Evolutionary conservation across 148 eudicot species (phyloP), one percentile per base, ranked within the genome.

Genomic region (Diospyros lotus): DNA sequence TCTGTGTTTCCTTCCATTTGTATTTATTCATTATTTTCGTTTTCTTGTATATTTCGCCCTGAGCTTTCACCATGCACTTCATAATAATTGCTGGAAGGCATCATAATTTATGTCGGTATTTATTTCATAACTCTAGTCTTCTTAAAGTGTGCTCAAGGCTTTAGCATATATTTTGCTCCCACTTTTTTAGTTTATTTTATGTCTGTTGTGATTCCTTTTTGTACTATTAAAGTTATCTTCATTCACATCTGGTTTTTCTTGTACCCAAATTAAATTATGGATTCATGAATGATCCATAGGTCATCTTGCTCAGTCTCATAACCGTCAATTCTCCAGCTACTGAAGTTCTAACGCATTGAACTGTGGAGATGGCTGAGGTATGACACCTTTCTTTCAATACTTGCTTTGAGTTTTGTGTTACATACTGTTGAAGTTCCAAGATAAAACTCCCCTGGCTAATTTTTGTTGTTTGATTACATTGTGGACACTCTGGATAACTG

Each of bases 331-430:
- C 50, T 62, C 61, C 62, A n/a, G 60, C 68, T 43, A 45, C 43
- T 28, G 66, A 55, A 55, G 64, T 7, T 69, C 40, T 3, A 48
- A 44, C 39, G 8, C 15, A 45, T 10, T 45, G 10, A 74, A 69
- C 61, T 55, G 8, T 66, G 77, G 69, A 74, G 73, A 87, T 87
- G 89, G 89, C 76, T 8, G 89, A 87, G 82, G 89, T 87, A 48
- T 8, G 67, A 9, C 18, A 61, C 8, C 9, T 17, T 73, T 60
- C 54, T 12, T 61, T 28, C 13, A 61, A 48, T 38, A 58, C 43
- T 0, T 28, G 28, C 28, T 68, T 51, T 68, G 42, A 48, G 12
- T 50, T 1, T 46, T 59, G 18, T n/a, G 11, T 17, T 15, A 60
- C 51, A 2, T n/a, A 38, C 15, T 39, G 9, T 65, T 55, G 10